Conservation (phyloP, 2,329 filamentous ascomycete species). For the Penicillium thymicola region DNA sequence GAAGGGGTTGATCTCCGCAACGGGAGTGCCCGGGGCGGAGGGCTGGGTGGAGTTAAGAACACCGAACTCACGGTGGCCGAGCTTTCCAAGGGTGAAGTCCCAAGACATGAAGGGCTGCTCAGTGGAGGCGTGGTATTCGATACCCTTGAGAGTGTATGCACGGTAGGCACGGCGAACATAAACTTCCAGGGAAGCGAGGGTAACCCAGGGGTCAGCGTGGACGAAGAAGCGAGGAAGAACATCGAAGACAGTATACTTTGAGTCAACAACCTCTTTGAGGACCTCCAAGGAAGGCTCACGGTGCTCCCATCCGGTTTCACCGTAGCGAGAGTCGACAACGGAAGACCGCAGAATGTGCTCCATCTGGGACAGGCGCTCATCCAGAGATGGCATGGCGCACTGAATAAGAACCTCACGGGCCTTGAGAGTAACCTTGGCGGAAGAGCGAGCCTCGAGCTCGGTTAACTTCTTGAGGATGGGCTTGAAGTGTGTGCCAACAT, state of each 20-base stretch:
- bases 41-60: conserved; percentile 72
- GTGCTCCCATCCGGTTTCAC: conserved; percentile 95
- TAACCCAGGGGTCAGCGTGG: conserved; percentile 91
- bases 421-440: conserved; percentile 95
- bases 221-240: conserved; percentile 93
- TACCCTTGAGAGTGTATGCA: conserved; percentile 84
- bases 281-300: conserved; percentile 84
- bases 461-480: conserved; percentile 78
- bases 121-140: conserved; percentile 76
- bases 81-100: conserved; percentile 94
- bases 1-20: conserved; percentile 59
- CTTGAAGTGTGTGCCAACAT: conserved; percentile 83
- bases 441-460: conserved; percentile 80
- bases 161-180: conserved; percentile 96
- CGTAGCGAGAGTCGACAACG: conserved; percentile 94
- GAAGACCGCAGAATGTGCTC: conserved; percentile 96
- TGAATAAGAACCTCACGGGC: conserved; percentile 96
- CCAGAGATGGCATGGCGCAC: conserved; percentile 89
- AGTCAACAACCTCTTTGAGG: conserved; percentile 97
- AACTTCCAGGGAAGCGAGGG: conserved; percentile 87
- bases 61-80: conserved; percentile 86
- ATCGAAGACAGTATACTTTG: conserved; percentile 97
- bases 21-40: conserved; percentile 77
- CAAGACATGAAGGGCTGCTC: conserved; percentile 77
- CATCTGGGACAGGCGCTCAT: conserved; percentile 94